Base-by-base conservation (phyloP, 352 stramenopile genomes). In the Phytophthora ramorum region DNA sequence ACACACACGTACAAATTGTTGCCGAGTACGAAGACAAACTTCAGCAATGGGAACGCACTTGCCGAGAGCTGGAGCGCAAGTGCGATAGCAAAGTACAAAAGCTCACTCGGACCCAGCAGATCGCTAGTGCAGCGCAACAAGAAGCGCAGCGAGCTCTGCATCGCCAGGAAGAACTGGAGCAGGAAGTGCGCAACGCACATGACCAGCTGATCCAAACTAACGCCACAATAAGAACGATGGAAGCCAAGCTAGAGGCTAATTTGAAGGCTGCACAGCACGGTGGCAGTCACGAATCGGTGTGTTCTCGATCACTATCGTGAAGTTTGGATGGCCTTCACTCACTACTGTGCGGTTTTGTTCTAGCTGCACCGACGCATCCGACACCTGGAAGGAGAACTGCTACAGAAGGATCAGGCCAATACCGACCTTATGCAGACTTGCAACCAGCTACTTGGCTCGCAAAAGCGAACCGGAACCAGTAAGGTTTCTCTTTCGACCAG, bases 201-300 rank as follows among this genome's bases (percentile, higher is more conserved):
- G 75, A 87, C 28, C 67, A 83, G 45, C 24, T 85, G n/a, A 88
- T 88, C 32, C 64, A 60, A 41, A 72, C 78, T 46, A 85, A 67
- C 13, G 81, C 63, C 4, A 57, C 63, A 1, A 71, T 87, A 61
- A 79, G 73, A 37, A 71, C 75, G 7, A 76, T 87, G 70, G 76
- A 87, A 43, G 78, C 70, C 4, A 79, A 64, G 45, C 40, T 87
- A 12, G 78, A 90, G 57, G 65, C 58, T 12, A 78, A 44, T 19
- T 34, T 77, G 17, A 64, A 78, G 22, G 41, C 48, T 26, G 53
- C 61, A 3, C 65, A 78, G 17, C 26, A 55, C 2, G 35, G 51
- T 1, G 43, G 16, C 16, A 71, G 48, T 71, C 26, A 46, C 19
- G 52, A 70, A 38, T 50, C 41, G 51, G 60, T 63, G 43, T 8